Evolutionary conservation across 805 yeast species (phyloP).

Genomic region (Crinitomyces ghanaensis): DNA sequence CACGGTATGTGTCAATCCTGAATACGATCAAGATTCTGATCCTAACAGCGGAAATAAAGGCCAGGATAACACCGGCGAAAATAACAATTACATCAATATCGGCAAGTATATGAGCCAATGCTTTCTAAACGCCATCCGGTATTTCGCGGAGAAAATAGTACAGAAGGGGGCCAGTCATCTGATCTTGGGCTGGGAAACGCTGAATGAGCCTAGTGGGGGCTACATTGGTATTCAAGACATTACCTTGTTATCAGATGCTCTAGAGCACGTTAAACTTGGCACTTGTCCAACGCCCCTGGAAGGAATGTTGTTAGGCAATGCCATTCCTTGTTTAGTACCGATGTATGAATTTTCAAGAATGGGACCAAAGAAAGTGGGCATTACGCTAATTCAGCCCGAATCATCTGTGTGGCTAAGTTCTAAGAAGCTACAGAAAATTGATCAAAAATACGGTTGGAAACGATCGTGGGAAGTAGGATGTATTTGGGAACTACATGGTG

Average conservation of each 20-base stretch:
- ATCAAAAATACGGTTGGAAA: conserved; percentile 55
- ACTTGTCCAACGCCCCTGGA: conserved; percentile 73
- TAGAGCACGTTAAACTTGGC: conserved; percentile 58
- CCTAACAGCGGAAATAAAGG: too few species aligned
- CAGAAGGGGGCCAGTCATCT: conserved; percentile 27
- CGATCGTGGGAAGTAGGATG: conserved; percentile 75
- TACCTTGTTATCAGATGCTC: conserved; percentile 37
- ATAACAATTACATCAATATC: conserved; percentile 53
- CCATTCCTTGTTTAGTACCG: conserved; percentile 55
- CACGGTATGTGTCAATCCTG: too few species aligned
- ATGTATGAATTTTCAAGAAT: conserved; percentile 54
- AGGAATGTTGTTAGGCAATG: conserved; percentile 63
- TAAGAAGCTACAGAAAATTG: conserved; percentile 23
- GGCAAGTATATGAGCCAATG: conserved; percentile 66
- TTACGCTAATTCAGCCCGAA: conserved; percentile 45
- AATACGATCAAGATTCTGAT: too few species aligned
- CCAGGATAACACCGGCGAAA: too few species aligned
- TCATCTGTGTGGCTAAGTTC: conserved; percentile 59
- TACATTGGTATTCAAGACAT: conserved; percentile 53
- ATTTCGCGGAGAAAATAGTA: conserved; percentile 34
- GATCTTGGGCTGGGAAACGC: conserved; percentile 66
- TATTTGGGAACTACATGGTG: conserved; percentile 65
- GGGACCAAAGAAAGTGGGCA: conserved; percentile 63
- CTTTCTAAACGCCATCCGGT: conserved; percentile 43
- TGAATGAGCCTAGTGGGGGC: conserved; percentile 82